Evolutionary conservation across 805 yeast genomes (phyloP).

Genomic region (Brettanomyces anomalus): DNA sequence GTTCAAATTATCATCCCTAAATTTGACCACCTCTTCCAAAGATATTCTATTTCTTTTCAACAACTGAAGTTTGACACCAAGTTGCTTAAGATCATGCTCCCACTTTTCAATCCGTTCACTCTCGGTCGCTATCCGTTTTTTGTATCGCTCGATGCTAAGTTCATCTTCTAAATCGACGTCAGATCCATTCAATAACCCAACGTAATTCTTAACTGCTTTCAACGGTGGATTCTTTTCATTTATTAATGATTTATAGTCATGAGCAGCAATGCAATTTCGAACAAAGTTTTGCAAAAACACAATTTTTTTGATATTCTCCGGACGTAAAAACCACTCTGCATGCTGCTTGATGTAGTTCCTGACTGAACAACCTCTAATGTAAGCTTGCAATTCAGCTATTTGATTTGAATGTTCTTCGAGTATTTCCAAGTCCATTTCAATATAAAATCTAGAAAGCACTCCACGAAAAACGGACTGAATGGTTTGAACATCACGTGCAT

Average conservation of each 20-base stretch:
- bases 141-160: conserved; percentile 52
- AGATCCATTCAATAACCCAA: conserved; percentile 59
- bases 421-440: conserved; percentile 47
- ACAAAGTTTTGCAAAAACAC: conserved; percentile 68
- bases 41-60: conserved; percentile 74
- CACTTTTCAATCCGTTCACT: conserved; percentile 63
- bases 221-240: conserved; percentile 70
- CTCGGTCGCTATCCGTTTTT: conserved; percentile 60
- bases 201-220: conserved; percentile 66
- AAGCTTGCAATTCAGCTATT: conserved; percentile 44
- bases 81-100: conserved; percentile 65
- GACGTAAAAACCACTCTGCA: conserved; percentile 38
- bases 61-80: conserved; percentile 70
- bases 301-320: conserved; percentile 45
- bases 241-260: conserved; percentile 66
- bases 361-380: conserved; percentile 37
- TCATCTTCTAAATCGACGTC: conserved; percentile 65
- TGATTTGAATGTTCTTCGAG: conserved; percentile 33
- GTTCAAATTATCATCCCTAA: conserved; percentile 27
- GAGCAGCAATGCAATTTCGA: conserved; percentile 56
- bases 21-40: conserved; percentile 52
- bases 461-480: conserved; percentile 61
- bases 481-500: conserved; percentile 25
- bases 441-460: conserved; percentile 45
- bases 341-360: conserved; percentile 30